A percentile compares a stretch with the other conserved stretches of the same genome.
Conservation (phyloP, 371 early-diverging fungal species). For the Mucor lusitanicus region DNA sequence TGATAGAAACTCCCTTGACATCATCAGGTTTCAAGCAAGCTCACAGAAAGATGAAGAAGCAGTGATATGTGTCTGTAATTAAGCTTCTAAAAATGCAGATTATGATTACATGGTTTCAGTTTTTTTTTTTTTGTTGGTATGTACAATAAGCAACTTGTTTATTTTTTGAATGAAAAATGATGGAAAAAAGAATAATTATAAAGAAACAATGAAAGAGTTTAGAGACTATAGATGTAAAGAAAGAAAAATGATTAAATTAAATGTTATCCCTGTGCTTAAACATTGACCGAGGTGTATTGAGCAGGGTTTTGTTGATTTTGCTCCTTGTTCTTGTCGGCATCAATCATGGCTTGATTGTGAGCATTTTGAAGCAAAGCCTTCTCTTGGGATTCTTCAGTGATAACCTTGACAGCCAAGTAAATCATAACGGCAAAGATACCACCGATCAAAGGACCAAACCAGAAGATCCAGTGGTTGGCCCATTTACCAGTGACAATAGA, state of each 20-base stretch:
- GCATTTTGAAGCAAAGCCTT: conserved; percentile 8
- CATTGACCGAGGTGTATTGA: no score
- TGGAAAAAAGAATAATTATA: no score
- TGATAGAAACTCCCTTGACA: no score
- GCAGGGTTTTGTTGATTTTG: no score
- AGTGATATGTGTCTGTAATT: no score
- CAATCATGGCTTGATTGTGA: neutral
- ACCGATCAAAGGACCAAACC: conserved; percentile 47
- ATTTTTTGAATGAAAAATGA: neutral
- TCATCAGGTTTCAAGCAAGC: no score
- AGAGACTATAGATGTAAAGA: no score
- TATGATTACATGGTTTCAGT: neutral
- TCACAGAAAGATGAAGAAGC: no score
- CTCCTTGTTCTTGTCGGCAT: neutral
- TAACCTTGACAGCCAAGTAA: conserved; percentile 8
- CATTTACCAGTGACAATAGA: conserved; percentile 55
- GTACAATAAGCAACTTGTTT: neutral
- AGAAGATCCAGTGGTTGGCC: conserved; percentile 58
- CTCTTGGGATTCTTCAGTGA: conserved; percentile 14
- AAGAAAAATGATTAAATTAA: no score
- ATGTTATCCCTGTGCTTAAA: no score
- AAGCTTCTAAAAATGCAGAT: no score
- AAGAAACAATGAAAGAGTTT: no score
- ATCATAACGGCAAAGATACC: conserved; percentile 20
- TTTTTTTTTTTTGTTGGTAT: neutral